Evolutionary conservation across 352 stramenopile genomes (phyloP).

Genomic region (Elongisporangium prolatum): DNA sequence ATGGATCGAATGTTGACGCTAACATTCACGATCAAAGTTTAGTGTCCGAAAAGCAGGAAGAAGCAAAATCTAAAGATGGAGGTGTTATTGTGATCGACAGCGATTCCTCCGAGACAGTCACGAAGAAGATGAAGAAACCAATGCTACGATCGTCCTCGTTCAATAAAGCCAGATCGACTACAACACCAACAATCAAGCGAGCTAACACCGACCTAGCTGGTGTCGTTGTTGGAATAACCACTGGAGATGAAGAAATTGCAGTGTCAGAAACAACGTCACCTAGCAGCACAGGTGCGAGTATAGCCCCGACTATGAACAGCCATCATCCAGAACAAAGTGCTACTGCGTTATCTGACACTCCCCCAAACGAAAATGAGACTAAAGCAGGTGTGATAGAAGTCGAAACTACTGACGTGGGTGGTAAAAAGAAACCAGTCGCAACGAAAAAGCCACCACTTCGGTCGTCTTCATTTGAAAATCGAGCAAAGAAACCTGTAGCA

Average conservation of each 20-base stretch:
- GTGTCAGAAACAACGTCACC: not conserved
- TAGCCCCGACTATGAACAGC: not conserved
- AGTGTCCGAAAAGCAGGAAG: not conserved
- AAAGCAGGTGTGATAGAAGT: not conserved
- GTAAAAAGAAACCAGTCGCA: not conserved
- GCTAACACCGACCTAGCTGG: not conserved
- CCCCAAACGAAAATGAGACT: not conserved
- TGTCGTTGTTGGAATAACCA: not conserved
- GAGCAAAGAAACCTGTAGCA: constrained; percentile 7
- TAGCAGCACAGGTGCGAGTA: not conserved
- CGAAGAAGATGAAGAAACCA: not conserved
- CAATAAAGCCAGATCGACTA: not conserved
- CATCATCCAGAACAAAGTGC: not conserved
- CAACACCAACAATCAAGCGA: not conserved
- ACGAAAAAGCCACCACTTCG: constrained; percentile 7
- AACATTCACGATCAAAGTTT: not conserved
- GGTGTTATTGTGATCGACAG: not conserved
- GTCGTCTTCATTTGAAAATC: constrained; percentile 20
- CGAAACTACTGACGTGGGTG: not conserved
- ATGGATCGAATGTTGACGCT: not conserved
- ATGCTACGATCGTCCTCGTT: not conserved
- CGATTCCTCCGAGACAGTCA: not conserved
- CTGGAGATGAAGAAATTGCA: not conserved
- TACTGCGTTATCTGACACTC: not conserved
- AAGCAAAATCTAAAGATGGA: not conserved